phyloP scores from a whole-genome alignment of 371 early-diverging fungal genomes.

The Cokeromyces recurvatus region DNA sequence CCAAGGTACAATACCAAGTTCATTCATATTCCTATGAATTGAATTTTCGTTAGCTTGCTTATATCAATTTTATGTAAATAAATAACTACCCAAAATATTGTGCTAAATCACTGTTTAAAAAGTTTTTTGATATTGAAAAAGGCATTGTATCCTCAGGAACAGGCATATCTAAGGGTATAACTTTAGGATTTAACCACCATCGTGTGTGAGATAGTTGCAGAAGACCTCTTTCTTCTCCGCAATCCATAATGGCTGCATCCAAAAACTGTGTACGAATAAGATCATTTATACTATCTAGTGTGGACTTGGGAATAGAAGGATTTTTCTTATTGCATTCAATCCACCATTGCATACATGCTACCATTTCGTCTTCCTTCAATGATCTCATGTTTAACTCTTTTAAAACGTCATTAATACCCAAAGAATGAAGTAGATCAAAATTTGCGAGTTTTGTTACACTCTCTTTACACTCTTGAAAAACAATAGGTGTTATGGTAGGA shows the following conservation, averaged over 20 bases:
- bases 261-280: conserved; percentile 17
- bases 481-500: conserved; percentile 51
- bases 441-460: conserved; percentile 52
- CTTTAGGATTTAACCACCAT: conserved; percentile 58
- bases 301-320: conserved; percentile 8
- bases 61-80: too few species aligned
- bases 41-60: too few species aligned
- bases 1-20: conserved; percentile 67
- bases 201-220: conserved; percentile 38
- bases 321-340: conserved; percentile 34
- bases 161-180: conserved; percentile 57
- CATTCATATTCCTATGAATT: conserved; percentile 51
- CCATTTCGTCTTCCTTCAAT: conserved; percentile 54
- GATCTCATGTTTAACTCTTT: conserved; percentile 57
- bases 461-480: conserved; percentile 51
- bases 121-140: conserved; percentile 57
- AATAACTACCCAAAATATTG: conserved; percentile 54
- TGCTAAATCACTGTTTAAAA: conserved; percentile 52
- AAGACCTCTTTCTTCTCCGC: conserved; percentile 33
- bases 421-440: conserved; percentile 27
- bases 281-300: background rate
- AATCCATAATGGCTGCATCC: conserved; percentile 35
- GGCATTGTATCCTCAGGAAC: conserved; percentile 62
- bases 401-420: conserved; percentile 61
- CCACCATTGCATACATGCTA: conserved; percentile 80